Percentiles rank a stretch among this genome's conserved stretches.
phyloP scores from a whole-genome alignment of 257 asterid species.

The Voacanga thouarsii region DNA sequence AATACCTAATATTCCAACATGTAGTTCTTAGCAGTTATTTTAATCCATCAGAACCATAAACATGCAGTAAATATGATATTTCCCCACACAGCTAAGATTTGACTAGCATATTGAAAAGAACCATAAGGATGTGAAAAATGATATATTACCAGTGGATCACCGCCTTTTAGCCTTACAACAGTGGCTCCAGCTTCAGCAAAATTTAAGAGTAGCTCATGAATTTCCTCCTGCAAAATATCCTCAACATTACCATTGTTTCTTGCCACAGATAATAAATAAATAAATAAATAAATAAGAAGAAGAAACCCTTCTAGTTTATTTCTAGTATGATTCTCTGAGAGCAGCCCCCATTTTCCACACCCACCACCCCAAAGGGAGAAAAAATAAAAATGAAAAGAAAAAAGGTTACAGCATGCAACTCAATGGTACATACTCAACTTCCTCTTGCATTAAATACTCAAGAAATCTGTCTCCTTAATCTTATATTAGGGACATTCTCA shows the following conservation, averaged over 20 bases:
- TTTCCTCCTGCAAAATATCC: constrained; percentile 67
- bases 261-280: too few relatives aligned
- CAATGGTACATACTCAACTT: not conserved
- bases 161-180: constrained; percentile 98
- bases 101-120: not conserved
- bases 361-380: not conserved
- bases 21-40: not conserved
- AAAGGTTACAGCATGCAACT: not conserved
- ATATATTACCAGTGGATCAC: constrained; percentile 83
- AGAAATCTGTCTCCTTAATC: not conserved
- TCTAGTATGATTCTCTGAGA: not conserved
- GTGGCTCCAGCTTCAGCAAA: constrained; percentile 96
- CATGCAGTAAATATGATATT: not conserved
- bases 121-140: not conserved
- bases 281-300: not conserved
- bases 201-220: constrained; percentile 90
- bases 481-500: not conserved
- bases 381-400: not conserved
- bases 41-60: not conserved
- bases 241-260: constrained; percentile 6
- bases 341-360: not conserved
- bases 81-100: not conserved
- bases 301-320: not conserved
- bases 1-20: constrained; percentile 59
- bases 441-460: not conserved